These are phyloP conservation scores for Knufia petricola DNA, from an alignment of 2,329 filamentous ascomycete genomes.

Conservation along the genomic window DNA sequence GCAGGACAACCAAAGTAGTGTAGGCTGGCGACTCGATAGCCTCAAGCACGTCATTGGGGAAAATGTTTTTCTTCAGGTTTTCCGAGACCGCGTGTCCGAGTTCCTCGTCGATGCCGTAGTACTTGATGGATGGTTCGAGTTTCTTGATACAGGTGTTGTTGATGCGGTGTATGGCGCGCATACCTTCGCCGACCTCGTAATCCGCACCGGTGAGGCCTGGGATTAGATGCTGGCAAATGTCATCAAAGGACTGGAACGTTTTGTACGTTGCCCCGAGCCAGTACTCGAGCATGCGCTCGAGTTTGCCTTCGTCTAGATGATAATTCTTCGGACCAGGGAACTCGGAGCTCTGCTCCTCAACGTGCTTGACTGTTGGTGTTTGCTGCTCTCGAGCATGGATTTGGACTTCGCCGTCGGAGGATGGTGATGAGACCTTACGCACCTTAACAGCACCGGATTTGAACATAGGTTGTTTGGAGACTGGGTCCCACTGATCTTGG, in stretches of 20 bases:
- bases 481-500: slow-evolving; percentile 28
- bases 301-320: slow-evolving; percentile 10
- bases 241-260: slow-evolving; percentile 19
- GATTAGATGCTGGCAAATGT: slow-evolving; percentile 24
- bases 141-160: slow-evolving; percentile 17
- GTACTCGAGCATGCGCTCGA: slow-evolving; percentile 25
- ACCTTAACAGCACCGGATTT: slow-evolving; percentile 30
- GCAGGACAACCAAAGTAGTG: slow-evolving; percentile 25
- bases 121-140: slow-evolving; percentile 22
- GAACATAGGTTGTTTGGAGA: slow-evolving; percentile 32
- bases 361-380: slow-evolving; percentile 16
- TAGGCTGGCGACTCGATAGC: slow-evolving; percentile 12
- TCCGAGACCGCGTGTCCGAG: slow-evolving; percentile 20
- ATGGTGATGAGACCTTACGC: slow-evolving; percentile 23
- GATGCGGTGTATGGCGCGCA: slow-evolving; percentile 25
- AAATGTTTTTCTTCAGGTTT: slow-evolving; percentile 23
- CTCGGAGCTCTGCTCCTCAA: slow-evolving; percentile 12
- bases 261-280: slow-evolving; percentile 30
- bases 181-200: slow-evolving; percentile 26
- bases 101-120: slow-evolving; percentile 24
- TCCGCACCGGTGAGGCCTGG: slow-evolving; percentile 23
- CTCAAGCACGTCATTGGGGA: slow-evolving; percentile 18
- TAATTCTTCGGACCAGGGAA: slow-evolving; percentile 3
- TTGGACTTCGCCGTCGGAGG: slow-evolving; percentile 13
- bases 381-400: slow-evolving; percentile 23